Evolutionary conservation across 2,329 filamentous ascomycete genomes (phyloP), one percentile per base, ranked within the genome.

Genomic region (Beauveria pseudobassiana): DNA sequence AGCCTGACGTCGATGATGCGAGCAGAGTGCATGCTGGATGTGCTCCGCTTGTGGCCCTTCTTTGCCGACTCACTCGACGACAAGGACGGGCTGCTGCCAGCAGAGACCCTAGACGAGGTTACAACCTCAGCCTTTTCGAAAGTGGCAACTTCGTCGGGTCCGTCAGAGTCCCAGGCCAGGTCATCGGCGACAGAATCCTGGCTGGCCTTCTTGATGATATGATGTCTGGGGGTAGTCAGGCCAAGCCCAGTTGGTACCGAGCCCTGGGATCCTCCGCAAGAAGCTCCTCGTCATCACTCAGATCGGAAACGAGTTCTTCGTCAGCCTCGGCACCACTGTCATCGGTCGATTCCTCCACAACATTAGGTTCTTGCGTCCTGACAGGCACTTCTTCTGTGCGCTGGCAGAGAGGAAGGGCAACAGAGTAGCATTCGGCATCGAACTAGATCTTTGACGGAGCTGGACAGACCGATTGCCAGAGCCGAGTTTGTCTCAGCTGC

Each of bases 121-220:
- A 86, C 65, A 34, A 86, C 82, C 66, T 84, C 76, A 2, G 82
- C 80, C 66, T 83, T 78, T 78, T 89, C 82, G 70, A 83, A 75
- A 18, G 59, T 61, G 70, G 76, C 67, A 24, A 65, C 64, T 70
- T 82, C 66, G 67, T 79, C 61, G 65, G 86, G 72, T 66, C 83
- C 73, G 63, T 80, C 68, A 28, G 53, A 63, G 26, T 63, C 62
- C 62, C 62, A 63, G 4, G 38, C 50, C 5, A 51, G 16, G 8
- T 55, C 56, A 34, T 60, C 58, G 2, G 42, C 50, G 26, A 61
- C 51, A 24, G 59, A 61, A 9, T 10, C 20, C 20, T 16, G 49
- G 20, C 59, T 50, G 9, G 22, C 12, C 45, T 55, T 55, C 43
- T 22, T 50, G 42, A 6, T 40, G 5, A 55, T 40, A 18, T 40